A percentile compares a stretch with the other conserved stretches of the same genome.
Conservation (phyloP, 1,139 yeast species). For the Debaryomycetaceae sp. region DNA sequence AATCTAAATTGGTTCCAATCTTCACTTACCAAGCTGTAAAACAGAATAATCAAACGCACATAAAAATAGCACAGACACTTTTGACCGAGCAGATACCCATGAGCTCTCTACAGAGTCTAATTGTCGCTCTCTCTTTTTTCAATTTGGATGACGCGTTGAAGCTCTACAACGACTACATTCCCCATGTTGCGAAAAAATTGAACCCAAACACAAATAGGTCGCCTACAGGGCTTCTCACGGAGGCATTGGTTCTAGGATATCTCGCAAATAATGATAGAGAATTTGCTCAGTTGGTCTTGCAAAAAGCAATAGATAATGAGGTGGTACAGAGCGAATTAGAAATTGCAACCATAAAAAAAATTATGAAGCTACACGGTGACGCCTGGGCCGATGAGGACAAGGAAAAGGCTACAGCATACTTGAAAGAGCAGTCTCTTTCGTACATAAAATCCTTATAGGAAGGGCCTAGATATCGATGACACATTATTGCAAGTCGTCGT, state of each 20-base stretch:
- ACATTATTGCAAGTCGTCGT: too few relatives aligned
- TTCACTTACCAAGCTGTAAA: constrained; percentile 42
- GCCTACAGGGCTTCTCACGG: constrained; percentile 48
- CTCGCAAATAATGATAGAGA: constrained; percentile 55
- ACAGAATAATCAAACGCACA: constrained; percentile 25
- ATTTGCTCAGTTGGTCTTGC: constrained; percentile 59
- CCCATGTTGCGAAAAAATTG: constrained; percentile 30
- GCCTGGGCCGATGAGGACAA: constrained; percentile 35
- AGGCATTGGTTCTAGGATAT: constrained; percentile 49
- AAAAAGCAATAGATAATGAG: constrained; percentile 48
- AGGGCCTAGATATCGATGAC: too few relatives aligned
- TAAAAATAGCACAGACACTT: constrained; percentile 47
- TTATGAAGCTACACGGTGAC: constrained; percentile 59
- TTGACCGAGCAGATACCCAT: constrained; percentile 33
- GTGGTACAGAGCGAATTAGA: constrained; percentile 43
- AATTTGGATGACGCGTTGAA: constrained; percentile 45
- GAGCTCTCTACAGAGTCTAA: constrained; percentile 38
- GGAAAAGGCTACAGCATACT: constrained; percentile 24
- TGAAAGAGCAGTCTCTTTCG: constrained; percentile 5
- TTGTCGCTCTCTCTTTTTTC: constrained; percentile 47
- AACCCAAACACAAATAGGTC: constrained; percentile 36
- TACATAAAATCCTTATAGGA: constrained; percentile 5
- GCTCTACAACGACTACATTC: constrained; percentile 51
- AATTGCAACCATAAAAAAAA: constrained; percentile 37
- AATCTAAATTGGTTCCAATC: constrained; percentile 24